Evolutionary conservation across 768 basidiomycete genomes (phyloP), one percentile per base, ranked within the genome.

Genomic region (Calocera viscosa): DNA sequence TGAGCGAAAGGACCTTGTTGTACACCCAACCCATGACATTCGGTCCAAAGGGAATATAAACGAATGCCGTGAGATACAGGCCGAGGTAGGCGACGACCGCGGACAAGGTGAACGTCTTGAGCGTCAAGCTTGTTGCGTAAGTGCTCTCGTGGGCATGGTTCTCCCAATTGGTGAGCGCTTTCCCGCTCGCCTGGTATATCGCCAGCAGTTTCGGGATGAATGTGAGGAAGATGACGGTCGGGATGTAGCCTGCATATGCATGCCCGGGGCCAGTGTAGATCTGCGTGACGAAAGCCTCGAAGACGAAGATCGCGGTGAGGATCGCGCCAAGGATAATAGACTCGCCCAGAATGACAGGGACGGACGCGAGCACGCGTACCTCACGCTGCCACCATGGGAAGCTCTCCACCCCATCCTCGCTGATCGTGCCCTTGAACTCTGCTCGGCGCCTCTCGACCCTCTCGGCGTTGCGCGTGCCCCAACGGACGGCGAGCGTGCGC

Each of bases 31-130:
- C 78, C 89, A 94, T 92, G 69, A 92, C 85, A 64, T 83, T 82
- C 73, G 88, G 88, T 32, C 94, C 94, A 69, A 94, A 96, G 0
- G 94, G 94, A 2, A 95, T 90, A 74, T 98, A 99, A 64, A 96
- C 84, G 73, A 94, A 97, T 17, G 94, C 93, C n/a, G 89, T 91
- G 17, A 98, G 84, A 5, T 84, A 86, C n/a, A 99, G 83, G 41
- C 90, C 89, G 64, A 94, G 85, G 74, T 94, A 97, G 0, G 95
- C 89, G 22, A 94, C 92, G 73, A 97, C 83, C 0, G 89, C 86
- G 34, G 88, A 88, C 65, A 98, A 82, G 0, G 88, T 85, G 73
- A 98, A 99, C 1, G 90, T 89, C 76, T 97, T 99, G 73, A 89
- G 79, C 17, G 94, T 93, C 28, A 96, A 81, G 19, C 90, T 91